These are phyloP conservation scores for Myxozyma neglecta DNA, from an alignment of 805 yeast genomes.

Conservation along the genomic window DNA sequence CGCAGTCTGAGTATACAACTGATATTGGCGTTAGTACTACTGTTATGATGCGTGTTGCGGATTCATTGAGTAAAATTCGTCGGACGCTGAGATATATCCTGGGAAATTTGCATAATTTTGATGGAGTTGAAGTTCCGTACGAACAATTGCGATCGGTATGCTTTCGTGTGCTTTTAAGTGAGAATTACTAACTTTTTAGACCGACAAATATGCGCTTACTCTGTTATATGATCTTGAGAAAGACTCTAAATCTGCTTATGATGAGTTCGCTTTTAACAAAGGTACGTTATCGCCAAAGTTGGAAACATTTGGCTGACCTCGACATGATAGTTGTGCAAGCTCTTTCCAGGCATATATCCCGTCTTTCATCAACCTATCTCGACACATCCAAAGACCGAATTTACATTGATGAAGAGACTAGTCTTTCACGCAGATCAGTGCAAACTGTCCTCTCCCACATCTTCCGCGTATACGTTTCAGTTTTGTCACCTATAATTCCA, in stretches of 20 bases:
- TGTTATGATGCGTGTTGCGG: constrained; percentile 72
- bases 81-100: constrained; percentile 76
- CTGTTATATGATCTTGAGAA: constrained; percentile 52
- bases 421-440: constrained; percentile 54
- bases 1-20: constrained; percentile 79
- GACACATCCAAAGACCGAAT: constrained; percentile 82
- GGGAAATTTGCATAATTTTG: constrained; percentile 64
- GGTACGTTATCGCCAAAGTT: constrained; percentile 1
- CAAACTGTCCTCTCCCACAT: constrained; percentile 67
- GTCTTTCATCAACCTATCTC: constrained; percentile 80
- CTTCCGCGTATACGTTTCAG: constrained; percentile 59
- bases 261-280: constrained; percentile 62
- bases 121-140: constrained; percentile 40
- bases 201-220: constrained; percentile 63
- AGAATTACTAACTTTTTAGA: not conserved
- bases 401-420: constrained; percentile 61
- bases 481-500: constrained; percentile 81
- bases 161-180: not conserved
- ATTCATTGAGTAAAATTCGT: constrained; percentile 76
- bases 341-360: constrained; percentile 67
- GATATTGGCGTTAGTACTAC: constrained; percentile 77
- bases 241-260: constrained; percentile 49
- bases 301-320: not conserved
- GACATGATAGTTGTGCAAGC: constrained; percentile 53
- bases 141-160: constrained; percentile 33